These are phyloP conservation scores for Neostapfia colusana DNA, from an alignment of 176 grass and related monocot species.

Conservation along the genomic window DNA sequence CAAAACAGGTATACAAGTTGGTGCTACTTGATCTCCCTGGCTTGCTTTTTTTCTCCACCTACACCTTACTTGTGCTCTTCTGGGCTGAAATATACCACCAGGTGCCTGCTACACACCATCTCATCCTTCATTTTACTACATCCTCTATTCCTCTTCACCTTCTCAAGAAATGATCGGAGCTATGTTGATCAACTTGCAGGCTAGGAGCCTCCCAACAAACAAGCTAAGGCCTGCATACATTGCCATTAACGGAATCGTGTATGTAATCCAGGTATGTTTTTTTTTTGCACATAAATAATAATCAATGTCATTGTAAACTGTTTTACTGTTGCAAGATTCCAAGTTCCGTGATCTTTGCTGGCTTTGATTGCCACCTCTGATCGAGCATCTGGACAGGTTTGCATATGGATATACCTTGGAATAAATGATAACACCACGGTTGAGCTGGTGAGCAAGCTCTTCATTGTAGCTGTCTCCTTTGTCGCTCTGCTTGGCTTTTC, in stretches of 20 bases:
- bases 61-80: slow-evolving; percentile 94
- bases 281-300: background rate
- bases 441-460: slow-evolving; percentile 72
- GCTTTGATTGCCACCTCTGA: slow-evolving; percentile 21
- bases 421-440: slow-evolving; percentile 60
- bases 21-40: slow-evolving; percentile 80
- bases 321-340: background rate
- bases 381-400: slow-evolving; percentile 55
- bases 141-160: background rate
- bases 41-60: slow-evolving; percentile 90
- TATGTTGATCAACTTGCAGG: slow-evolving; percentile 46
- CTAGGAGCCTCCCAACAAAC: slow-evolving; percentile 77
- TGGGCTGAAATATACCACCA: slow-evolving; percentile 99
- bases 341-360: background rate
- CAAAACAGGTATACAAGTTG: slow-evolving; percentile 67
- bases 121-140: background rate
- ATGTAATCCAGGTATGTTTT: slow-evolving; percentile 72
- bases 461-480: slow-evolving; percentile 79
- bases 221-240: slow-evolving; percentile 74
- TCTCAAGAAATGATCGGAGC: background rate
- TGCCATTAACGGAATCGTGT: slow-evolving; percentile 61
- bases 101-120: slow-evolving; percentile 39
- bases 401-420: slow-evolving; percentile 89
- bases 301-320: background rate
- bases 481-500: slow-evolving; percentile 85